These are phyloP conservation scores for Paxillus rubicundulus DNA, from an alignment of 768 basidiomycete species.

Conservation along the genomic window DNA sequence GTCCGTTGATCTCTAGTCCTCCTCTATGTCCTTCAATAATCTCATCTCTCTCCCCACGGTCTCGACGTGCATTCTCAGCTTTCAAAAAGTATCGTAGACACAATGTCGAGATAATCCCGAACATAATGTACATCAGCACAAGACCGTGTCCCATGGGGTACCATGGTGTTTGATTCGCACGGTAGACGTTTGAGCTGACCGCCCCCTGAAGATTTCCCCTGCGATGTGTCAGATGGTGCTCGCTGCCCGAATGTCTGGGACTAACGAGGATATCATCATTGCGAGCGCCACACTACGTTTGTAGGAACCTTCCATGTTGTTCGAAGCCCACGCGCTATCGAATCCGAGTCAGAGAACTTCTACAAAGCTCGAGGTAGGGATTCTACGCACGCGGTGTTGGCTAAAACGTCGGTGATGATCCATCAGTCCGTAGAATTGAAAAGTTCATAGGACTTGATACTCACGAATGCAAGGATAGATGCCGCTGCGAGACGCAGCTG, in stretches of 20 bases:
- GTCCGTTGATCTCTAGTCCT: slow-evolving; percentile 50
- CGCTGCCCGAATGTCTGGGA: not conserved
- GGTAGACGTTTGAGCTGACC: slow-evolving; percentile 78
- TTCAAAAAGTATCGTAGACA: slow-evolving; percentile 43
- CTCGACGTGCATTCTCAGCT: slow-evolving; percentile 63
- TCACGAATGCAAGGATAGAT: slow-evolving; percentile 74
- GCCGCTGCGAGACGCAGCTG: slow-evolving; percentile 40
- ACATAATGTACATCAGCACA: slow-evolving; percentile 68
- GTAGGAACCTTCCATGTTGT: slow-evolving; percentile 74
- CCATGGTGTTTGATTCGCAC: slow-evolving; percentile 63
- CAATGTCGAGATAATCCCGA: slow-evolving; percentile 53
- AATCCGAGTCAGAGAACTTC: slow-evolving; percentile 2
- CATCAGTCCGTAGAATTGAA: not conserved
- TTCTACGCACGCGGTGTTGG: slow-evolving; percentile 53
- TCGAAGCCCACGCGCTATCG: slow-evolving; percentile 53
- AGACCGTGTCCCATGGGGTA: slow-evolving; percentile 61
- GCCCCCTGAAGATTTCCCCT: slow-evolving; percentile 76
- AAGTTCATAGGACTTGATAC: slow-evolving; percentile 18
- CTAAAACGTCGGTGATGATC: slow-evolving; percentile 28
- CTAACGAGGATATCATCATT: slow-evolving; percentile 66
- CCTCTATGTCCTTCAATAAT: slow-evolving; percentile 45
- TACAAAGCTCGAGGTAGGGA: not conserved
- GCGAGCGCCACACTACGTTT: slow-evolving; percentile 71
- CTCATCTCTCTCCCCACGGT: slow-evolving; percentile 67
- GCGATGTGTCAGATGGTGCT: not conserved